Conservation (phyloP, 2,329 filamentous ascomycete species). For the Aureobasidium subglaciale region DNA sequence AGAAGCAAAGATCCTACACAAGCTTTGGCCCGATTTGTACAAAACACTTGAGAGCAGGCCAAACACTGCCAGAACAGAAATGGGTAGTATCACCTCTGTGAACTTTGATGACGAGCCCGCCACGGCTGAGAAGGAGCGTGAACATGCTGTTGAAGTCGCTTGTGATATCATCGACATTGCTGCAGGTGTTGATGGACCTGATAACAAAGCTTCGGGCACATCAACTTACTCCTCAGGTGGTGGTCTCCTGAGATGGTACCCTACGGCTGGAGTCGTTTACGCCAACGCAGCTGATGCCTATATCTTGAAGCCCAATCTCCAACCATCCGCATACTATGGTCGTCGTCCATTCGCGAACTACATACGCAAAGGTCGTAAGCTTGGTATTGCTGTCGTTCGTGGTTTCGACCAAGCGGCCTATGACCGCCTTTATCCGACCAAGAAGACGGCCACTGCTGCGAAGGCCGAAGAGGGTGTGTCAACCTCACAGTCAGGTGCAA, state of each 20-base stretch:
- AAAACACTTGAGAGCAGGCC: conserved; percentile 44
- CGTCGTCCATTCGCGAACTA: conserved; percentile 69
- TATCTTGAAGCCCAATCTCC: conserved; percentile 75
- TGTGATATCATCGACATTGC: conserved; percentile 44
- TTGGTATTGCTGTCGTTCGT: conserved; percentile 81
- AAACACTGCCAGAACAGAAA: conserved; percentile 28
- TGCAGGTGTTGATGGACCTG: conserved; percentile 37
- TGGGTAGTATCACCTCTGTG: conserved; percentile 5
- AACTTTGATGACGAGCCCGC: conserved; percentile 27
- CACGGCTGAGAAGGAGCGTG: conserved; percentile 38
- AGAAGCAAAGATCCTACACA: conserved; percentile 83
- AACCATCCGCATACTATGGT: conserved; percentile 78
- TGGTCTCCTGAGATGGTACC: conserved; percentile 51
- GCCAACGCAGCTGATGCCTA: conserved; percentile 71
- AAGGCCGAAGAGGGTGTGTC: conserved; percentile 41
- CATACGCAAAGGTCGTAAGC: conserved; percentile 72
- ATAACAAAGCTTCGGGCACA: conserved; percentile 43
- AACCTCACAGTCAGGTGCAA: conserved; percentile 36
- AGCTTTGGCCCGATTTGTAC: conserved; percentile 66
- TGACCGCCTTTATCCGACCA: conserved; percentile 61
- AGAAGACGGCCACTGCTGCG: conserved; percentile 32
- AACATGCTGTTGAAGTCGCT: conserved; percentile 37
- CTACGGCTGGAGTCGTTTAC: conserved; percentile 78
- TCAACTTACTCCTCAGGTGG: conserved; percentile 36
- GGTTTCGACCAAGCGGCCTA: conserved; percentile 76